Evolutionary conservation across 1,139 yeast species (phyloP).

Genomic region (Kodamaea anthophila): DNA sequence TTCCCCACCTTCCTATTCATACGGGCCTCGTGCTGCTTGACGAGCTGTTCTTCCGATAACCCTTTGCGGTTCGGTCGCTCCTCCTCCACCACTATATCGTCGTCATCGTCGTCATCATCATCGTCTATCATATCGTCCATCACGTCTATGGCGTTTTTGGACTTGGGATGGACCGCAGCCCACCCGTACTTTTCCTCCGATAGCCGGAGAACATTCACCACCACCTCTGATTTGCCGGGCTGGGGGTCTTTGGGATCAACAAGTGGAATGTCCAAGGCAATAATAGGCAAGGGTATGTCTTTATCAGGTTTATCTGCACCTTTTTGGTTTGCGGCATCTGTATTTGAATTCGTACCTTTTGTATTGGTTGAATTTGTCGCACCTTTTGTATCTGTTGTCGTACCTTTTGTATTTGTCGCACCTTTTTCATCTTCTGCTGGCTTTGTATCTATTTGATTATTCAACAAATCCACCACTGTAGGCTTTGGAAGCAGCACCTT

Average conservation of each 20-base stretch:
- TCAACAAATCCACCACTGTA: conserved; percentile 14
- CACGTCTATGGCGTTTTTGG: conserved; percentile 52
- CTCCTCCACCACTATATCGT: conserved; percentile 43
- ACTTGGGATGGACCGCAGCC: conserved; percentile 65
- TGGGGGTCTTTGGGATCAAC: conserved; percentile 43
- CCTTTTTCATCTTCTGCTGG: conserved; percentile 8
- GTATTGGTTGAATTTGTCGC: too few species aligned
- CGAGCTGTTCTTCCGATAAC: conserved; percentile 42
- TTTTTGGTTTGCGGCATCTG: conserved; percentile 8
- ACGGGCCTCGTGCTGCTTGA: conserved; percentile 37
- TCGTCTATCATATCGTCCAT: conserved; percentile 59
- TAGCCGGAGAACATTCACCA: conserved; percentile 69
- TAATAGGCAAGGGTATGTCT: conserved; percentile 28
- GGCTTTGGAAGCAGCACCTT: conserved; percentile 13
- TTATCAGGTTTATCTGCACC: conserved; percentile 14
- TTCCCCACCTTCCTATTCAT: conserved; percentile 74
- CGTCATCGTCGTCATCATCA: conserved; percentile 53
- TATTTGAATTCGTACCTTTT: too few species aligned
- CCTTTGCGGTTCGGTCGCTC: conserved; percentile 34
- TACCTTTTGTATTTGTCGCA: too few species aligned
- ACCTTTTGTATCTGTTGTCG: too few species aligned
- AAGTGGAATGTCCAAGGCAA: conserved; percentile 57
- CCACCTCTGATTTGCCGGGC: conserved; percentile 66
- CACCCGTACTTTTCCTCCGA: conserved; percentile 88
- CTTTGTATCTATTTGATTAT: conserved; percentile 7